Evolutionary conservation across 805 yeast species (phyloP).

Genomic region (Teunomyces gatunensis): DNA sequence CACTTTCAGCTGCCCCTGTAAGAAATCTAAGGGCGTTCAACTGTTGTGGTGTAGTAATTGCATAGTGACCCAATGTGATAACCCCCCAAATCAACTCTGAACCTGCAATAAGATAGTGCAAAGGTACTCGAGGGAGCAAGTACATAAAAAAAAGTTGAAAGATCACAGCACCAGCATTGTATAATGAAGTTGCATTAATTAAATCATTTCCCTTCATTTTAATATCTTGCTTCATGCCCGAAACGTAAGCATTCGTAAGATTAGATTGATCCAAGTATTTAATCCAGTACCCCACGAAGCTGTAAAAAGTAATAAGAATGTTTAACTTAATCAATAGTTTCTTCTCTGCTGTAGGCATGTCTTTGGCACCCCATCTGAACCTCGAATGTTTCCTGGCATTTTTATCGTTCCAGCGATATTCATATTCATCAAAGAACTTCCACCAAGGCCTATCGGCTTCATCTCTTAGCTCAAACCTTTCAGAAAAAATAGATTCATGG

Average conservation of each 20-base stretch:
- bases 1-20: constrained; percentile 17
- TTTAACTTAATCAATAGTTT: constrained; percentile 22
- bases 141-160: constrained; percentile 25
- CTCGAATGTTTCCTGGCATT: constrained; percentile 9
- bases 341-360: constrained; percentile 23
- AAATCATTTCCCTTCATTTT: constrained; percentile 20
- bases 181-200: constrained; percentile 19
- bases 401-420: constrained; percentile 17
- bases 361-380: constrained; percentile 22
- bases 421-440: constrained; percentile 40
- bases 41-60: constrained; percentile 15
- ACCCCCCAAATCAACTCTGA: constrained; percentile 20
- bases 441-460: constrained; percentile 52
- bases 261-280: constrained; percentile 23
- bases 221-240: constrained; percentile 16
- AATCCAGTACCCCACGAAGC: constrained; percentile 24
- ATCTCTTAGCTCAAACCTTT: constrained; percentile 42
- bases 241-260: constrained; percentile 22
- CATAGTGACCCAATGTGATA: constrained; percentile 16
- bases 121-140: constrained; percentile 18
- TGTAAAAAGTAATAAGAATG: constrained; percentile 21
- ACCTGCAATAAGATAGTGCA: constrained; percentile 18
- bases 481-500: not conserved
- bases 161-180: constrained; percentile 21
- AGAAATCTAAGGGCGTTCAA: constrained; percentile 20